phyloP scores from a whole-genome alignment of 768 basidiomycete species.

The Panaeolus cyanescens region DNA sequence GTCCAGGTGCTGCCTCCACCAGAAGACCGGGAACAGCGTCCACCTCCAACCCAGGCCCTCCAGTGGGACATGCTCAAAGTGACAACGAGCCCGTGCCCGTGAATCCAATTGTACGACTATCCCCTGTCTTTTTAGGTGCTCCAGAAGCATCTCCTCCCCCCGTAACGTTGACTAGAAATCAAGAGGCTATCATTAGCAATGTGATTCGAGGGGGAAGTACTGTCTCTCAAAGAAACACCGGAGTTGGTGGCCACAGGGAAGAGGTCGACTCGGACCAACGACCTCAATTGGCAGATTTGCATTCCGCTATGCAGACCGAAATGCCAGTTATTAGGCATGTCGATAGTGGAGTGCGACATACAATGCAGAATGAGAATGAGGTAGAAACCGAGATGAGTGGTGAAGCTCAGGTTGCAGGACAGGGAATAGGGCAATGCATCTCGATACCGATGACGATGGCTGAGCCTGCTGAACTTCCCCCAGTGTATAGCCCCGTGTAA shows the following conservation, averaged over 20 bases:
- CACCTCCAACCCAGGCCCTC: not conserved
- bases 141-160: not conserved
- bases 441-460: not conserved
- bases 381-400: too few species aligned
- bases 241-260: not conserved
- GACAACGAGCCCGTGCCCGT: not conserved
- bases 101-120: not conserved
- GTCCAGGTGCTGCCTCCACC: not conserved
- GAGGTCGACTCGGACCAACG: not conserved
- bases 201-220: not conserved
- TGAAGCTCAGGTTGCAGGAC: too few species aligned
- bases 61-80: too few species aligned
- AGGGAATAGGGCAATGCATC: too few species aligned
- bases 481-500: not conserved
- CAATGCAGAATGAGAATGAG: too few species aligned
- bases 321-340: not conserved
- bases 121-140: not conserved
- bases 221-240: not conserved
- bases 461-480: not conserved
- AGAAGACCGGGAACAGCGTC: not conserved
- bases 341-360: not conserved
- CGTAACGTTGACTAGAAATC: not conserved
- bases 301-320: not conserved
- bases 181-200: not conserved
- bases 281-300: not conserved